Base-by-base conservation (phyloP, 495 filamentous ascomycete species). In the Achaetomiella virescens region DNA sequence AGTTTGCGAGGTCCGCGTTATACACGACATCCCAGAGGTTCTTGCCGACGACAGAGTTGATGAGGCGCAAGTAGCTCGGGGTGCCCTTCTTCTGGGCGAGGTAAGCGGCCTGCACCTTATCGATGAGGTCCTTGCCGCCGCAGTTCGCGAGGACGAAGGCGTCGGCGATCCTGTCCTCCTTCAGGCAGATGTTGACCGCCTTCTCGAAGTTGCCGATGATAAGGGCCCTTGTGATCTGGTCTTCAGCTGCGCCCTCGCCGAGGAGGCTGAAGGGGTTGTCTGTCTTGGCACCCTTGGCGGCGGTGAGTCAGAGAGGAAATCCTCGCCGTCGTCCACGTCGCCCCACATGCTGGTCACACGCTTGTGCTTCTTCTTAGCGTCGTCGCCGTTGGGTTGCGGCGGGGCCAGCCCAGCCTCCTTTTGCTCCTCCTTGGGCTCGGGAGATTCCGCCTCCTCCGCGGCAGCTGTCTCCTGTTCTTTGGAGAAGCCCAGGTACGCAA, bases 111-210 rank as follows among this genome's bases (percentile, higher is more conserved):
- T 97, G 95, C 3, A 93, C 91, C 73, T 95, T 96, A 53, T 95
- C 91, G 31, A 97, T 87, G 59, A 95, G 88, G 52, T 89, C 87
- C 67, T 93, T 90, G 38, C 95, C 92, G 51, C 93, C 92, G 65
- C 91, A 97, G 63, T 97, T 96, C 33, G 93, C 93, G 65, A 99
- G 90, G 77, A 97, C 95, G 70, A 99, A 96, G 37, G 93, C 93
- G 73, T 99, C 93, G 0, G 93, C 90, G 70, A 97, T 82, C 37
- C 91, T 82, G 52, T 89, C 83, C 67, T 97, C 91, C 61, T 88
- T 84, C 3, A 99, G 71, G 61, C 89, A 95, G 52, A 95, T 81
- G 57, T 91, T 85, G 49, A 95, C 85, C 22, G 95, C 93, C 64
- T 85, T 86, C 45, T 95, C 90, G 62, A 97, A 99, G 48, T 90